Evolutionary conservation across 345 rosid species (phyloP).

Genomic region (Viola odorata): DNA sequence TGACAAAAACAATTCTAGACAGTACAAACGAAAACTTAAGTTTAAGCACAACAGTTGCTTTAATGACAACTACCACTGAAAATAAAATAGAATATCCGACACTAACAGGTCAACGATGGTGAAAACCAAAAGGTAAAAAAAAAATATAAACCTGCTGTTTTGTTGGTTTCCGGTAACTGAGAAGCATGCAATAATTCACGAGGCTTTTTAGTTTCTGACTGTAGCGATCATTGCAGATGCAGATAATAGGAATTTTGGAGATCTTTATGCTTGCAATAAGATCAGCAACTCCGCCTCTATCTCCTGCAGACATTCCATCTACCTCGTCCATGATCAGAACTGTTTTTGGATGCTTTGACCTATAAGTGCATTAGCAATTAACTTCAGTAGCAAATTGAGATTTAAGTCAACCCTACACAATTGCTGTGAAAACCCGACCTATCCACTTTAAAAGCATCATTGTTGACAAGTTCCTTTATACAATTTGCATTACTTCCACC

Average conservation of each 20-base stretch:
- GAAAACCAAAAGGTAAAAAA: slow-evolving; percentile 7
- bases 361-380: slow-evolving; percentile 26
- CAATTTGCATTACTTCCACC: slow-evolving; percentile 96
- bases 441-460: slow-evolving; percentile 60
- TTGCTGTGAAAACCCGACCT: slow-evolving; percentile 26
- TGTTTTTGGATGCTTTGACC: slow-evolving; percentile 67
- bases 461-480: slow-evolving; percentile 90
- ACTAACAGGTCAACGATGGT: neutral
- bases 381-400: neutral
- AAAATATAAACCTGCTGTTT: slow-evolving; percentile 67
- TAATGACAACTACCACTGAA: neutral
- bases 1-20: too few species aligned
- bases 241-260: slow-evolving; percentile 90
- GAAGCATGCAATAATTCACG: slow-evolving; percentile 72
- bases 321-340: slow-evolving; percentile 99
- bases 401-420: neutral
- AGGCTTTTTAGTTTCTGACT: slow-evolving; percentile 97
- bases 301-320: slow-evolving; percentile 99
- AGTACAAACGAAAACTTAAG: too few species aligned
- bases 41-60: too few species aligned
- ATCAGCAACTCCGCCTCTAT: slow-evolving; percentile 96
- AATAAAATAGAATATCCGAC: neutral
- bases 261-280: slow-evolving; percentile 94
- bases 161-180: slow-evolving; percentile 84
- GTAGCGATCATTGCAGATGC: slow-evolving; percentile 96